phyloP scores from a whole-genome alignment of 2,329 filamentous ascomycete species.

The Phyllosticta citribraziliensis region DNA sequence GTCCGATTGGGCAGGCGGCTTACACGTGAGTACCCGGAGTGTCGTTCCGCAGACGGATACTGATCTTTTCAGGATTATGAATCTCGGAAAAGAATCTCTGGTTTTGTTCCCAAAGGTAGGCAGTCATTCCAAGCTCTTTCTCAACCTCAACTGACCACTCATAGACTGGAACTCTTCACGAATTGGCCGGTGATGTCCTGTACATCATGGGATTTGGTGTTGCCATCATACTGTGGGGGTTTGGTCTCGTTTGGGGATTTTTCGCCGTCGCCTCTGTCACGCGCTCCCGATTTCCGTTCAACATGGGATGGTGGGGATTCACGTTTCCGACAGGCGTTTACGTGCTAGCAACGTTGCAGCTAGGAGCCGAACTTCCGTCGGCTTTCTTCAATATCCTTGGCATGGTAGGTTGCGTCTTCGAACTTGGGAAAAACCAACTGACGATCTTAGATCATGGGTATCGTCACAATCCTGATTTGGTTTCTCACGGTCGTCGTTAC shows the following conservation, averaged over 20 bases:
- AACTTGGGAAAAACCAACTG: slow-evolving; percentile 3
- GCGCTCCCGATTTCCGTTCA: slow-evolving; percentile 44
- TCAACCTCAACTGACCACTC: not conserved
- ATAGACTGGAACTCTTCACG: slow-evolving; percentile 22
- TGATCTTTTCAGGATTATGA: slow-evolving; percentile 31
- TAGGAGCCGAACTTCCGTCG: slow-evolving; percentile 44
- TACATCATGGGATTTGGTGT: slow-evolving; percentile 49
- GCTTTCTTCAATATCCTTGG: slow-evolving; percentile 47
- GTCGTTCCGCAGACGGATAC: not conserved
- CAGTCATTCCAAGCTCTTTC: not conserved
- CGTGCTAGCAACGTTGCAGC: slow-evolving; percentile 37
- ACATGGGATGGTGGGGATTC: slow-evolving; percentile 55
- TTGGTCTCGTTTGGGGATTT: slow-evolving; percentile 45
- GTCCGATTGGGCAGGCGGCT: slow-evolving; percentile 57
- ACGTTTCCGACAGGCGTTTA: slow-evolving; percentile 51
- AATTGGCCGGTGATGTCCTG: slow-evolving; percentile 42
- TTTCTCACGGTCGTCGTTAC: slow-evolving; percentile 44
- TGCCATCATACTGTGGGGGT: slow-evolving; percentile 48
- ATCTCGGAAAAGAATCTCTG: slow-evolving; percentile 36
- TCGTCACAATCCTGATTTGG: slow-evolving; percentile 46
- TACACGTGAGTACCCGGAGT: slow-evolving; percentile 33
- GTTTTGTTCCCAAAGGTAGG: slow-evolving; percentile 31
- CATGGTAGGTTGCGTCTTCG: slow-evolving; percentile 27
- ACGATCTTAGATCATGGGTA: slow-evolving; percentile 34
- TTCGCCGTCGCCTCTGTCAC: slow-evolving; percentile 43